Percentiles rank a stretch among this genome's conserved stretches.
These are phyloP conservation scores for Kwoniella newhampshirensis DNA, from an alignment of 768 basidiomycete genomes.

Conservation along the genomic window DNA sequence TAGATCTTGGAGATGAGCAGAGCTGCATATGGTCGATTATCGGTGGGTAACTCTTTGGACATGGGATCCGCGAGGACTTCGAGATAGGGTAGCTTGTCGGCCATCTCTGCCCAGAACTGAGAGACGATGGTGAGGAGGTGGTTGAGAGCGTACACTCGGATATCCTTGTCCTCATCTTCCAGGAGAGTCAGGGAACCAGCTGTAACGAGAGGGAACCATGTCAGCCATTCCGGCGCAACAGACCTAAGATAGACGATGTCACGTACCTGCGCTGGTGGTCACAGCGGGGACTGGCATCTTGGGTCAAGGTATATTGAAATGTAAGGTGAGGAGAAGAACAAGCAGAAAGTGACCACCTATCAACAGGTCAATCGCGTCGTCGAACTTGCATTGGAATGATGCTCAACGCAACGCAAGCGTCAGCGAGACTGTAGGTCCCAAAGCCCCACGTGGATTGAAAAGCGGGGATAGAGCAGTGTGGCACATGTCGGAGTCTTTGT, in stretches of 20 bases:
- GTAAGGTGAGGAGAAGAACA: neutral
- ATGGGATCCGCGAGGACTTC: conserved; percentile 86
- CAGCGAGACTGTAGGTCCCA: too few species aligned
- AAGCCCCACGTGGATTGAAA: too few species aligned
- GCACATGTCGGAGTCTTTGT: too few species aligned
- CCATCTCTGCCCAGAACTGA: conserved; percentile 98
- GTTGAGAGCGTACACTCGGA: conserved; percentile 88
- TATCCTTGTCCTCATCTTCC: conserved; percentile 72
- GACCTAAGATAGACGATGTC: neutral
- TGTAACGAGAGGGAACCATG: conserved; percentile 54
- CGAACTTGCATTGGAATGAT: neutral
- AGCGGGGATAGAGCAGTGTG: too few species aligned
- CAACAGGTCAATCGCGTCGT: conserved; percentile 12
- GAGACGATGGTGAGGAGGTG: conserved; percentile 79
- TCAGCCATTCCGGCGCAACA: neutral
- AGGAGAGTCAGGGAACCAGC: conserved; percentile 90
- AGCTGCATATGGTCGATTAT: conserved; percentile 78
- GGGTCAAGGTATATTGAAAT: neutral
- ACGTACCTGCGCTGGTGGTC: conserved; percentile 47
- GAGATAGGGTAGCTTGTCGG: conserved; percentile 84
- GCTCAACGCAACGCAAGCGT: too few species aligned
- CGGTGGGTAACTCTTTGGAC: conserved; percentile 63
- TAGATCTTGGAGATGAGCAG: conserved; percentile 97
- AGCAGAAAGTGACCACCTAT: neutral
- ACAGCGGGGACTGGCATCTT: conserved; percentile 37